A percentile compares a stretch with the other conserved stretches of the same genome.
These are phyloP conservation scores for Rubia peregrina DNA, from an alignment of 305 asterid species.

Conservation along the genomic window DNA sequence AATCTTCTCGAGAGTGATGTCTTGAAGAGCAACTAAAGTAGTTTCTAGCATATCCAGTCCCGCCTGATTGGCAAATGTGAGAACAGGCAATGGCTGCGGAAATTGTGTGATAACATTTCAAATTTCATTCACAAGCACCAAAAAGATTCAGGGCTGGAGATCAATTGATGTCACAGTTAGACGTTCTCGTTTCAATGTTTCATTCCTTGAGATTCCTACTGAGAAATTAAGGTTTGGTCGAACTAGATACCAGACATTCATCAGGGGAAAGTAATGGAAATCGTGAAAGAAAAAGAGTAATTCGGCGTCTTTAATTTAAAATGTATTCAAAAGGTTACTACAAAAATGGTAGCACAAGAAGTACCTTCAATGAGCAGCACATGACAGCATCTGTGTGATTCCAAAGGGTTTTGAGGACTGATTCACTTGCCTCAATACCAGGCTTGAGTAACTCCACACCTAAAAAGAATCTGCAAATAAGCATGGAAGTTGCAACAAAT, in stretches of 20 bases:
- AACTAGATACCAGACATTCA: neutral
- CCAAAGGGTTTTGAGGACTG: constrained; percentile 74
- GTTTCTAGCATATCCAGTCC: constrained; percentile 99
- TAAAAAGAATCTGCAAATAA: constrained; percentile 56
- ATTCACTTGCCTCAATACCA: constrained; percentile 51
- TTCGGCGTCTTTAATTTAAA: neutral
- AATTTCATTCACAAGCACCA: too few species aligned
- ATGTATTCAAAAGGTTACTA: neutral
- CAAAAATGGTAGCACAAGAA: neutral
- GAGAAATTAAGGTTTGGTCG: neutral
- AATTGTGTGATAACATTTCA: neutral
- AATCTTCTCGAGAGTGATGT: constrained; percentile 75
- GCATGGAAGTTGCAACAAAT: neutral
- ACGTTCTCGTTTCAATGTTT: neutral
- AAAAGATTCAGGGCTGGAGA: neutral
- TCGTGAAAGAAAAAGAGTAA: neutral
- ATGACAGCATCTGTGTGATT: constrained; percentile 82
- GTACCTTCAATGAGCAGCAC: constrained; percentile 91
- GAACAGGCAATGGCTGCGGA: constrained; percentile 74
- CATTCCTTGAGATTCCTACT: neutral
- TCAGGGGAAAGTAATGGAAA: neutral
- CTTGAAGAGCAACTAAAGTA: constrained; percentile 78
- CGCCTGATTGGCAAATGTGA: constrained; percentile 86
- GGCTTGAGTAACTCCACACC: constrained; percentile 81
- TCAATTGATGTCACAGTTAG: neutral